Conservation (phyloP, 768 basidiomycete species). For the Rhodotorula taiwanensis region DNA sequence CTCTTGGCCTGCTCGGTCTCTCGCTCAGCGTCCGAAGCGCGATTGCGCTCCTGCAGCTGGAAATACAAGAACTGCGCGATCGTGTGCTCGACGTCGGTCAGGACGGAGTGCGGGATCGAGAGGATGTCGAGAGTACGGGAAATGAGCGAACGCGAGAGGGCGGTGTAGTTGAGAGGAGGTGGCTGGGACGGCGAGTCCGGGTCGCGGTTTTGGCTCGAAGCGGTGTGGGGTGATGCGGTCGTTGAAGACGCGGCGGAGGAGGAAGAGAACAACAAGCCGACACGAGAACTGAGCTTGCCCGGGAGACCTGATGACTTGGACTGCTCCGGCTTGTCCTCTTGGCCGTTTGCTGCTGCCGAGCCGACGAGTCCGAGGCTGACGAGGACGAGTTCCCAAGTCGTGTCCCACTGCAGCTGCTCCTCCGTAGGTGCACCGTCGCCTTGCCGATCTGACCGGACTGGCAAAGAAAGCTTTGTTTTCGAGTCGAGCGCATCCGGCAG, state of each 20-base stretch:
- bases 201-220: too few relatives aligned
- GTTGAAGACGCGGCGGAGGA: too few relatives aligned
- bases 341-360: too few relatives aligned
- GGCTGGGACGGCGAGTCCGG: too few relatives aligned
- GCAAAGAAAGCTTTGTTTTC: too few relatives aligned
- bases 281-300: slow-evolving; percentile 1
- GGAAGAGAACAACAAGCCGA: slow-evolving; percentile 7
- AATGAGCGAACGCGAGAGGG: slow-evolving; percentile 27
- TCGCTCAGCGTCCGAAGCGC: slow-evolving; percentile 1
- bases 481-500: slow-evolving; percentile 14
- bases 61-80: slow-evolving; percentile 35
- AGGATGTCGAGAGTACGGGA: slow-evolving; percentile 12
- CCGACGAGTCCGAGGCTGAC: slow-evolving; percentile 13
- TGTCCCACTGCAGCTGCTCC: slow-evolving; percentile 14
- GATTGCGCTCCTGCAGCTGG: slow-evolving; percentile 8
- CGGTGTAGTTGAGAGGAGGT: slow-evolving; percentile 20
- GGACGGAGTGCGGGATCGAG: slow-evolving; percentile 7
- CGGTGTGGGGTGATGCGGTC: too few relatives aligned
- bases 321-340: too few relatives aligned
- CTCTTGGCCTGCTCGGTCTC: not conserved
- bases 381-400: slow-evolving; percentile 26
- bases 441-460: not conserved
- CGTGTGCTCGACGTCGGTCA: slow-evolving; percentile 23
- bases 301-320: not conserved
- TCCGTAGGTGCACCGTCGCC: not conserved